Percentiles rank a stretch among this genome's conserved stretches.
phyloP scores from a whole-genome alignment of 1,139 yeast genomes.

The Kodamaea sp. region DNA sequence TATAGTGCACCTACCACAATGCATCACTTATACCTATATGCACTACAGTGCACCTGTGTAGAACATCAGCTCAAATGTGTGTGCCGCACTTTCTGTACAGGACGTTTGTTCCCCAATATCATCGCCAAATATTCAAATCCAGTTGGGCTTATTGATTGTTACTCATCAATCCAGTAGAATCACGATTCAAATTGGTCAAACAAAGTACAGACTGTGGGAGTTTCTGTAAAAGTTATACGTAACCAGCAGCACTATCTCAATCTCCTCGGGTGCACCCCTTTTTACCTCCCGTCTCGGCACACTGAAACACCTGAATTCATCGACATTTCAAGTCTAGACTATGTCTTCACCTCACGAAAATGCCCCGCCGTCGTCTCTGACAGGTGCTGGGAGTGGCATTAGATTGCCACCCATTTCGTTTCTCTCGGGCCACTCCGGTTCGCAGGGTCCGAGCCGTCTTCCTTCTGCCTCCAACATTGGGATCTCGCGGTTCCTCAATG shows the following conservation, averaged over 20 bases:
- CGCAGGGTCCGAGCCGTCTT: conserved; percentile 15
- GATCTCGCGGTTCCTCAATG: conserved; percentile 20
- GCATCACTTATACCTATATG: neutral
- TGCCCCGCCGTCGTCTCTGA: conserved; percentile 6
- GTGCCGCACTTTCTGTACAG: neutral
- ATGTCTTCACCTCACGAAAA: conserved; percentile 11
- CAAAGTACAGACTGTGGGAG: too few species aligned
- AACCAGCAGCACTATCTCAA: too few species aligned
- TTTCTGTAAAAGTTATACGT: too few species aligned
- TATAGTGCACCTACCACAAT: too few species aligned
- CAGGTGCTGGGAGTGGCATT: conserved; percentile 15
- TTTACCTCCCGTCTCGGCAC: too few species aligned
- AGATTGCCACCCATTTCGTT: conserved; percentile 33
- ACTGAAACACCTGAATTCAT: too few species aligned
- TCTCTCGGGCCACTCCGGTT: conserved; percentile 19
- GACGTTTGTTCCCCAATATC: neutral
- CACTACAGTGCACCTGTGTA: too few species aligned
- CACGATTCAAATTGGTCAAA: too few species aligned
- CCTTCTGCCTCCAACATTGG: conserved; percentile 24
- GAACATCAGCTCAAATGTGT: neutral
- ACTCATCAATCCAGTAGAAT: too few species aligned
- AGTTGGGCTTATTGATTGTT: too few species aligned
- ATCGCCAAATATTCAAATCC: conserved; percentile 2
- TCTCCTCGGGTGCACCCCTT: too few species aligned
- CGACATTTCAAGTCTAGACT: too few species aligned